Percentiles rank a stretch among this genome's conserved stretches.
These are phyloP conservation scores for Clonostachys rhizophaga DNA, from an alignment of 2,329 filamentous ascomycete species.

Conservation along the genomic window DNA sequence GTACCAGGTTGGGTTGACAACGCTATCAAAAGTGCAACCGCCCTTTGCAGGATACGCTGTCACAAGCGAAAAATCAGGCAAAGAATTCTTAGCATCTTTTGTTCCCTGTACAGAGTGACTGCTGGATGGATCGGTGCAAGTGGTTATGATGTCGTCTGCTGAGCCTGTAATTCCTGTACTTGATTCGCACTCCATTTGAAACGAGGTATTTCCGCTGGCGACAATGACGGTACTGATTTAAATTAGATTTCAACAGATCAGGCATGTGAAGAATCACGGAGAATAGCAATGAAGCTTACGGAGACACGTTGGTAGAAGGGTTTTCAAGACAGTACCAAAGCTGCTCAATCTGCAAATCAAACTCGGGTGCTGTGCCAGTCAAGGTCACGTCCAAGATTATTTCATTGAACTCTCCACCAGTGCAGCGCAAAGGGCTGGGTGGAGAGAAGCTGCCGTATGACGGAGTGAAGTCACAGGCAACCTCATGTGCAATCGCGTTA, in stretches of 20 bases:
- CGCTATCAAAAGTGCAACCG: not conserved
- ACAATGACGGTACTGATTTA: not conserved
- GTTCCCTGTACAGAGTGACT: not conserved
- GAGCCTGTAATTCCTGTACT: not conserved
- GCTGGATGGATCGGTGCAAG: not conserved
- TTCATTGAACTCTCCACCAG: not conserved
- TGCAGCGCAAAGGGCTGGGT: not conserved
- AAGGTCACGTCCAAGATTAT: not conserved
- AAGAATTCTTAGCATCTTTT: not conserved
- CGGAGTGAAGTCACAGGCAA: not conserved
- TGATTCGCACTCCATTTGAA: not conserved
- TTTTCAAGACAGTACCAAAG: not conserved
- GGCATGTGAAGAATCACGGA: too few relatives aligned
- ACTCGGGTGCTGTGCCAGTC: not conserved
- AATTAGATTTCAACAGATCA: too few relatives aligned
- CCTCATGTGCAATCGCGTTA: not conserved
- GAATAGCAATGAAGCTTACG: not conserved
- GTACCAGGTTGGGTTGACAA: not conserved
- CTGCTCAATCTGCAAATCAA: not conserved
- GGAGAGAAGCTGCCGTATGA: not conserved
- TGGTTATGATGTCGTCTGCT: not conserved
- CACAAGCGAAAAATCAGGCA: not conserved
- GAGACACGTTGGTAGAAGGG: not conserved
- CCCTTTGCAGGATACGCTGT: not conserved
- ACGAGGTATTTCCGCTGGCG: not conserved